Percentiles rank a stretch among this genome's conserved stretches.
Conservation (phyloP, 2,329 filamentous ascomycete genomes). For the Lecanoromycetidae sp. region DNA sequence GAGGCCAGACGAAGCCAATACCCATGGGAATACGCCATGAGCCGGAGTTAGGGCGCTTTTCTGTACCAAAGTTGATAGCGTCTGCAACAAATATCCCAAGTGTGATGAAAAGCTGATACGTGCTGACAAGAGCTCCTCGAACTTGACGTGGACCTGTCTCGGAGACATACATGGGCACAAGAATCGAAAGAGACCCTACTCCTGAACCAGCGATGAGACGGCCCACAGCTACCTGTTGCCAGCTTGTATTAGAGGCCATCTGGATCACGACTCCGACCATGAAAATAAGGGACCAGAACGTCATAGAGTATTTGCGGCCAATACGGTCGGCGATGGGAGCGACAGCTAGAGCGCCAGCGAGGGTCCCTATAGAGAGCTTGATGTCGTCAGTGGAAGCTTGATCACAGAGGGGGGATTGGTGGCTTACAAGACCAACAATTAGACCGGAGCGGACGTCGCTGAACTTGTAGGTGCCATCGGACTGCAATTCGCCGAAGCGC, state of each 20-base stretch:
- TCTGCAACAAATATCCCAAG: constrained; percentile 36
- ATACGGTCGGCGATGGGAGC: constrained; percentile 35
- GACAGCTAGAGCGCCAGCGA: constrained; percentile 33
- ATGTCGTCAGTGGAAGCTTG: constrained; percentile 2
- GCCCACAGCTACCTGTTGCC: constrained; percentile 33
- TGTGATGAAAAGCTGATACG: constrained; percentile 38
- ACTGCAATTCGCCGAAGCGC: constrained; percentile 27
- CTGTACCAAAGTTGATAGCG: constrained; percentile 35
- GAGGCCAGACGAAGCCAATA: constrained; percentile 44
- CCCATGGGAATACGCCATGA: constrained; percentile 42
- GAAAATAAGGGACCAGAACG: constrained; percentile 29
- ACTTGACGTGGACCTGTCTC: constrained; percentile 35
- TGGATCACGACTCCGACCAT: constrained; percentile 32
- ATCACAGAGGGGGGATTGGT: not conserved
- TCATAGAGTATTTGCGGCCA: constrained; percentile 33
- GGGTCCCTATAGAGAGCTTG: constrained; percentile 25
- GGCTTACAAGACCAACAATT: constrained; percentile 30
- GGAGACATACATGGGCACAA: constrained; percentile 36
- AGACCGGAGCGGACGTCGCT: constrained; percentile 32
- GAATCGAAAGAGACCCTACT: constrained; percentile 31
- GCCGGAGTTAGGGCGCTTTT: constrained; percentile 17
- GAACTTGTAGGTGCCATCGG: constrained; percentile 27
- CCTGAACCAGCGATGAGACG: constrained; percentile 33
- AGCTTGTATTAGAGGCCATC: constrained; percentile 28
- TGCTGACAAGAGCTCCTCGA: constrained; percentile 33